phyloP scores from a whole-genome alignment of 805 yeast species.

The Pichia exigua region DNA sequence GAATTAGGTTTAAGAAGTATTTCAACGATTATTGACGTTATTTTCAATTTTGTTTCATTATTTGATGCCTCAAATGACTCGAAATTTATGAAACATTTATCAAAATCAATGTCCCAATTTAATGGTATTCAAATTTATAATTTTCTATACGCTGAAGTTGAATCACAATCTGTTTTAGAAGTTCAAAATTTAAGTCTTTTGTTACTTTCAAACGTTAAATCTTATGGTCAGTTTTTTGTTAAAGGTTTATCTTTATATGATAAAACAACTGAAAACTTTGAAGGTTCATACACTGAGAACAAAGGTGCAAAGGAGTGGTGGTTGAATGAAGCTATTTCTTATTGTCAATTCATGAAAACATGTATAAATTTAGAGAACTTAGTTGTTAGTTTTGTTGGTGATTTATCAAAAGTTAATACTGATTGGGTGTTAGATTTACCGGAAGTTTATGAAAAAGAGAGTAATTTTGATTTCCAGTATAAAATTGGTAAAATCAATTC shows the following conservation, averaged over 20 bases:
- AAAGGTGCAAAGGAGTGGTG: slow-evolving; percentile 33
- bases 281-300: slow-evolving; percentile 29
- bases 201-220: slow-evolving; percentile 32
- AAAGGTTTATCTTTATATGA: slow-evolving; percentile 33
- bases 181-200: slow-evolving; percentile 33
- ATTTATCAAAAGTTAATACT: background rate
- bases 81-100: slow-evolving; percentile 23
- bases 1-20: slow-evolving; percentile 36
- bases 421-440: background rate
- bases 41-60: slow-evolving; percentile 29
- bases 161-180: slow-evolving; percentile 39
- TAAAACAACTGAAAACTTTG: slow-evolving; percentile 10
- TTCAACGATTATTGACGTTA: slow-evolving; percentile 24
- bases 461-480: slow-evolving; percentile 39
- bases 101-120: slow-evolving; percentile 39
- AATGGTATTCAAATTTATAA: slow-evolving; percentile 39
- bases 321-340: slow-evolving; percentile 32
- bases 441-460: slow-evolving; percentile 24
- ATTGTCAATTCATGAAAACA: slow-evolving; percentile 23
- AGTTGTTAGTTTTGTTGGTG: slow-evolving; percentile 30
- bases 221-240: slow-evolving; percentile 33
- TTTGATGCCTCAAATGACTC: slow-evolving; percentile 5
- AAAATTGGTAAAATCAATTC: slow-evolving; percentile 8
- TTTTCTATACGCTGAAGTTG: slow-evolving; percentile 34
- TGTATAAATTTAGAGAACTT: slow-evolving; percentile 28